Conservation (phyloP, 768 basidiomycete genomes). For the Saitozyma podzolica region DNA sequence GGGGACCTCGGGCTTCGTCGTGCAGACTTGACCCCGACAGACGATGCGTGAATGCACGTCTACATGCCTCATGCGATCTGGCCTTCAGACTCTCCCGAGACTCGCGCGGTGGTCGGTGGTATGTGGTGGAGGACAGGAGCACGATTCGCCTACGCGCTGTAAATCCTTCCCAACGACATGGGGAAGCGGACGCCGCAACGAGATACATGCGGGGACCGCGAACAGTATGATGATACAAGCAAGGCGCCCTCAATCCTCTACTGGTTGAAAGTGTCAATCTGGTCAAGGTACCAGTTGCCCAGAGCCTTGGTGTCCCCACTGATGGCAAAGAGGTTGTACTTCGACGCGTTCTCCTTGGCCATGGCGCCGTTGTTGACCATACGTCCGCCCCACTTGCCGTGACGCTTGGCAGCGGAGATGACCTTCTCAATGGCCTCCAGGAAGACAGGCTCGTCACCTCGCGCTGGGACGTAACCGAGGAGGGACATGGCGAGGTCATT, state of each 20-base stretch:
- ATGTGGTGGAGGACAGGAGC: too few relatives aligned
- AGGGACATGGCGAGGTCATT: conserved; percentile 46
- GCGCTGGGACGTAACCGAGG: conserved; percentile 41
- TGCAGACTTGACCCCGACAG: too few relatives aligned
- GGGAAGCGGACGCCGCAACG: too few relatives aligned
- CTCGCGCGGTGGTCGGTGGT: conserved; percentile 54
- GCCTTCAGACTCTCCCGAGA: conserved; percentile 56
- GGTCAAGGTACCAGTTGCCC: conserved; percentile 13
- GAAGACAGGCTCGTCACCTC: conserved; percentile 35
- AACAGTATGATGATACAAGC: too few relatives aligned
- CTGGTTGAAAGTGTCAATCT: too few relatives aligned
- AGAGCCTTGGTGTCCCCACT: conserved; percentile 27
- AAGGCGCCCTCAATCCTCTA: too few relatives aligned
- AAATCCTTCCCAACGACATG: too few relatives aligned
- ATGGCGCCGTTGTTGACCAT: conserved; percentile 33
- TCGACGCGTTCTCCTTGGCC: conserved; percentile 20
- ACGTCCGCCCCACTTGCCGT: conserved; percentile 35
- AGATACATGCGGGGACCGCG: too few relatives aligned
- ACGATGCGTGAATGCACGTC: too few relatives aligned
- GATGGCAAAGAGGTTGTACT: conserved; percentile 31
- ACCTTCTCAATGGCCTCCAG: conserved; percentile 38
- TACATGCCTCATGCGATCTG: too few relatives aligned
- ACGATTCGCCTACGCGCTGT: too few relatives aligned
- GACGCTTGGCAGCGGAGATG: conserved; percentile 23
- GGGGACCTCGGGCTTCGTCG: too few relatives aligned